Percentiles rank a stretch among this genome's conserved stretches.
Evolutionary conservation across 2,329 filamentous ascomycete species (phyloP).

Genomic region (Aureobasidium pullulans): DNA sequence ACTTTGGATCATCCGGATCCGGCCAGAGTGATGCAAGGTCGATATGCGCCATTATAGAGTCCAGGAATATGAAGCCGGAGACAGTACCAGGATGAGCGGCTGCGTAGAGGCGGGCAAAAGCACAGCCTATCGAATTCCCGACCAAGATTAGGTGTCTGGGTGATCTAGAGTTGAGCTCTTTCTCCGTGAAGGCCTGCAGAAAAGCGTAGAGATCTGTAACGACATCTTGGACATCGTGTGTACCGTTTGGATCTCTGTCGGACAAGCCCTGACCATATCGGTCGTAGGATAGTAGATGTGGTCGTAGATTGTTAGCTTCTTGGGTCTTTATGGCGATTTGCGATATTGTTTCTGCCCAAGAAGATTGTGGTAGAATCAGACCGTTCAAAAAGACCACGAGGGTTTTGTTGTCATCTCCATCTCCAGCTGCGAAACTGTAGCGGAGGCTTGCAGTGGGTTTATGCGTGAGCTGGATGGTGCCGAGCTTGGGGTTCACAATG

Average conservation of each 20-base stretch:
- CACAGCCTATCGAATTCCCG: conserved; percentile 63
- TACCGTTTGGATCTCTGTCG: conserved; percentile 33
- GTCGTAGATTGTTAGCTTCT: conserved; percentile 26
- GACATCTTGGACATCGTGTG: not conserved
- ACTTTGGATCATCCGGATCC: conserved; percentile 43
- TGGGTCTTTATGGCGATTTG: not conserved
- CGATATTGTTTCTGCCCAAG: conserved; percentile 31
- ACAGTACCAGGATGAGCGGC: not conserved
- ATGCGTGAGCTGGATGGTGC: not conserved
- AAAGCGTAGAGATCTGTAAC: not conserved
- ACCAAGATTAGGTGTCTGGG: conserved; percentile 23
- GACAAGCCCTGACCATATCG: conserved; percentile 51
- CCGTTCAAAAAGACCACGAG: conserved; percentile 41
- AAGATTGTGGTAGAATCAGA: conserved; percentile 33
- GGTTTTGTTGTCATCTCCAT: conserved; percentile 16
- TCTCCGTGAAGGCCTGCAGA: not conserved
- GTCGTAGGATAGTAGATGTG: conserved; percentile 47
- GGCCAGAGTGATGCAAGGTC: conserved; percentile 51
- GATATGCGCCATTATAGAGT: conserved; percentile 51
- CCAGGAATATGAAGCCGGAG: conserved; percentile 40
- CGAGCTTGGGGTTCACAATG: not conserved
- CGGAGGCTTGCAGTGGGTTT: not conserved
- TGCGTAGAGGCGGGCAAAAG: conserved; percentile 49
- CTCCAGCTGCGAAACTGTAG: not conserved
- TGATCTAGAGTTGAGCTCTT: conserved; percentile 7